A percentile compares a stretch with the other conserved stretches of the same genome.
These are phyloP conservation scores for Pythium aphanidermatum DNA, from an alignment of 352 stramenopile genomes.

Conservation along the genomic window DNA sequence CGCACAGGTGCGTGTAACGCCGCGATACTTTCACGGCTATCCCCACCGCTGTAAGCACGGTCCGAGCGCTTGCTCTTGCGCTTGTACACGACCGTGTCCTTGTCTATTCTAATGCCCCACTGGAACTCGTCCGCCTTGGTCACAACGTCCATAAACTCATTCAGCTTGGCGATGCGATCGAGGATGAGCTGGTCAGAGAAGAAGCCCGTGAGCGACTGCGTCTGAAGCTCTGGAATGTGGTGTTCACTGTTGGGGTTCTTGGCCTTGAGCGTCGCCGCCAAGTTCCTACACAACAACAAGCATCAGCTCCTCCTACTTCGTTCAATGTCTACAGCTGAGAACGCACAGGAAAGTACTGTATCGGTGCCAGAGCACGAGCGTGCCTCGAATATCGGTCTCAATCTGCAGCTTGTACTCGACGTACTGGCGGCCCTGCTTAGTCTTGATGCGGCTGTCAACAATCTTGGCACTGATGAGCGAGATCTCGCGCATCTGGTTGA, in stretches of 20 bases:
- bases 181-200: constrained; percentile 85
- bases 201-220: constrained; percentile 74
- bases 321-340: background rate
- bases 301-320: background rate
- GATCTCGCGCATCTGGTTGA: constrained; percentile 85
- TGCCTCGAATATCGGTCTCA: constrained; percentile 82
- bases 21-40: constrained; percentile 66
- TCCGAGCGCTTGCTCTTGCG: constrained; percentile 77
- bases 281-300: constrained; percentile 31
- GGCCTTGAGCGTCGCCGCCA: constrained; percentile 72
- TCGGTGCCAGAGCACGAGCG: constrained; percentile 81
- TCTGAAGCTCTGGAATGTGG: constrained; percentile 76
- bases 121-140: constrained; percentile 84
- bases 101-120: constrained; percentile 88
- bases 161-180: constrained; percentile 80
- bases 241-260: constrained; percentile 73
- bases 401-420: constrained; percentile 88
- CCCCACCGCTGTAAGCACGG: constrained; percentile 54
- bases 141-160: constrained; percentile 82
- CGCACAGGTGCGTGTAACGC: constrained; percentile 65
- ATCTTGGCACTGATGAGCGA: constrained; percentile 80
- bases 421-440: constrained; percentile 80
- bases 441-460: constrained; percentile 85
- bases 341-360: constrained; percentile 86
- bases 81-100: constrained; percentile 87